Base-by-base conservation (phyloP, 371 early-diverging fungal species). In the Pancytospora epiphaga region DNA sequence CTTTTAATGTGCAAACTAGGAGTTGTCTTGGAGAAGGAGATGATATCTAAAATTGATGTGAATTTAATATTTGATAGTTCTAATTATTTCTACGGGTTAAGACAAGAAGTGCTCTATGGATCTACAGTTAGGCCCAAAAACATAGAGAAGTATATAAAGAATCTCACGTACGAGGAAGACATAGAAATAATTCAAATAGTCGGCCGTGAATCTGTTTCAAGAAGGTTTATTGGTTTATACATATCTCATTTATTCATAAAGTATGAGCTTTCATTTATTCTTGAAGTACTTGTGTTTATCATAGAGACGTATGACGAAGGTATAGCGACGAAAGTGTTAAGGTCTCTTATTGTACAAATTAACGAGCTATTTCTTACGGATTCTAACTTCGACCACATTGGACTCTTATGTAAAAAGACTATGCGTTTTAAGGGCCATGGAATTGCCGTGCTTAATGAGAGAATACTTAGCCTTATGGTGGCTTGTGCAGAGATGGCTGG, bases 211-310 rank as follows among this genome's bases (percentile, higher is more conserved):
- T 15, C 47, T 15, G 47, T 43, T 22, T 43, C 47, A 22, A 22
- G 22, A 34, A 19, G 27, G 6, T 54, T 54, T 34, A 6, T 34
- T 34, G 34, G 9, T 34, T 6, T 15, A 9, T 54, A 12, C 27
- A 54, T 54, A 27, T 9, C 30, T 18, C 34, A 54, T 19, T 9
- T 54, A 9, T 9, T 19, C 9, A 12, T 15, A 34, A 9, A 54
- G 54, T 54, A 54, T 34, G 54, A 54, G 54, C 19, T 54, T 34
- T 34, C 34, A 34, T 34, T 9, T 34, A 54, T 54, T 34, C 27
- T 6, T 19, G 27, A 54, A 9, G 6, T 54, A 19, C 54, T 54
- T 9, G 9, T 27, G 27, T 9, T 9, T 12, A 6, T 54, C 19
- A 6, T 34, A 9, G 54, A 54, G 9, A 9, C 18, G 34, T 12